Conservation (phyloP, 2,329 filamentous ascomycete genomes). For the Xylariales sp. region DNA sequence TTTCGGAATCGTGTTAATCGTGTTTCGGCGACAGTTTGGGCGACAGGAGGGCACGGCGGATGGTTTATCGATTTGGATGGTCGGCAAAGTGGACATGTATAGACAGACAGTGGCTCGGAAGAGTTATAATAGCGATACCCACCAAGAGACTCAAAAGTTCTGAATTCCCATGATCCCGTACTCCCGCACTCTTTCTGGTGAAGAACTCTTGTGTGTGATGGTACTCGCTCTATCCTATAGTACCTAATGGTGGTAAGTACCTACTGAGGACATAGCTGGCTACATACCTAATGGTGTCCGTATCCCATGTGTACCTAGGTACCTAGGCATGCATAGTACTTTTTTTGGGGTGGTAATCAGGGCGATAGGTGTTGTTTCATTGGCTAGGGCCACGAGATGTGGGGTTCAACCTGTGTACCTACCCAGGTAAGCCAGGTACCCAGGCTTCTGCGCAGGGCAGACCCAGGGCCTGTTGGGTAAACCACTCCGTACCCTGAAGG, state of each 20-base stretch:
- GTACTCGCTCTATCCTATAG: no score
- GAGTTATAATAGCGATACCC: conserved; percentile 37
- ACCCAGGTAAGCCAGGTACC: no score
- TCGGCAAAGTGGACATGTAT: conserved; percentile 31
- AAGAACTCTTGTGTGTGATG: no score
- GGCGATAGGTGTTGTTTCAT: conserved; percentile 4
- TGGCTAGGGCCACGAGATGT: neutral
- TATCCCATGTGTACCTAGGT: no score
- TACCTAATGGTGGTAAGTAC: no score
- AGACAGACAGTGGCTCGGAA: conserved; percentile 34
- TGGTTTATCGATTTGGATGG: conserved; percentile 31
- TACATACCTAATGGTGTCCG: no score
- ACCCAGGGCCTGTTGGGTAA: no score
- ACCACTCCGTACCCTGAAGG: no score
- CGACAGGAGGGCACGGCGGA: conserved; percentile 12
- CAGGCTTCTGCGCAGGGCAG: no score
- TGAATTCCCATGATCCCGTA: conserved; percentile 1
- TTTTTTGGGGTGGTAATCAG: neutral
- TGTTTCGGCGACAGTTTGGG: neutral
- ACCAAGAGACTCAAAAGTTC: conserved; percentile 29
- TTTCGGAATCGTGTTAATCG: neutral
- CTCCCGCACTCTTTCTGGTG: no score
- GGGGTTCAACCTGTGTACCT: no score
- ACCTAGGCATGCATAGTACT: conserved; percentile 9
- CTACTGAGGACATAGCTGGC: no score